Evolutionary conservation across 2,329 filamentous ascomycete species (phyloP).

Genomic region (Curvularia sp.): DNA sequence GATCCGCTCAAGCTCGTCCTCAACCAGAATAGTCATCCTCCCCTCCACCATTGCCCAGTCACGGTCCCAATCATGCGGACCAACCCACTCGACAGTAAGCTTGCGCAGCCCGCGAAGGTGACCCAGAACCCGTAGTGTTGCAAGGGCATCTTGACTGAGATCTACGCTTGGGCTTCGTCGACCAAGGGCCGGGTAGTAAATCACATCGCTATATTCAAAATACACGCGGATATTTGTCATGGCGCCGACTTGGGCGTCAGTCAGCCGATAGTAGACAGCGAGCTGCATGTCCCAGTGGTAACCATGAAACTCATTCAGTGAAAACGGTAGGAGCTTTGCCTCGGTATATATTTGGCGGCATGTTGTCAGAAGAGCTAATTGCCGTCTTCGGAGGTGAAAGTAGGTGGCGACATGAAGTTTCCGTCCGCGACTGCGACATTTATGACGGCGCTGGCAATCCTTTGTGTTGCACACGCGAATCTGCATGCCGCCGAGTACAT

Average conservation of each 20-base stretch:
- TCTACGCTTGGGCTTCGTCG: not conserved
- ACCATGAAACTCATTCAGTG: constrained; percentile 8
- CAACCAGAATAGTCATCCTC: not conserved
- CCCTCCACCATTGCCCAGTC: constrained; percentile 4
- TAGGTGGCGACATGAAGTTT: constrained; percentile 8
- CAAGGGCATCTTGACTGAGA: not conserved
- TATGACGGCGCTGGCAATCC: constrained; percentile 2
- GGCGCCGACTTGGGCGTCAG: constrained; percentile 9
- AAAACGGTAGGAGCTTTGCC: constrained; percentile 1
- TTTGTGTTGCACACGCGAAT: constrained; percentile 6
- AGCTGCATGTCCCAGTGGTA: constrained; percentile 11
- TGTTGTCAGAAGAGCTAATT: not conserved
- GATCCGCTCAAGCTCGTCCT: constrained; percentile 1
- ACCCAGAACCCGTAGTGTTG: not conserved
- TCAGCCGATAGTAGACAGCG: constrained; percentile 10
- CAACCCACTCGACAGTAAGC: constrained; percentile 8
- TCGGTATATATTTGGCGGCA: constrained; percentile 5
- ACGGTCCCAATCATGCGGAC: not conserved
- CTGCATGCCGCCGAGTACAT: constrained; percentile 5
- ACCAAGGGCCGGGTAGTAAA: constrained; percentile 1
- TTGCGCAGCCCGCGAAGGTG: not conserved
- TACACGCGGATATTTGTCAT: constrained; percentile 6
- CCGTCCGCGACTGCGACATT: constrained; percentile 2
- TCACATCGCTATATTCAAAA: constrained; percentile 1
- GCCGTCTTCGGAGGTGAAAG: constrained; percentile 9